Base-by-base conservation (phyloP, 768 basidiomycete genomes). In the Collybiopsis confluens region DNA sequence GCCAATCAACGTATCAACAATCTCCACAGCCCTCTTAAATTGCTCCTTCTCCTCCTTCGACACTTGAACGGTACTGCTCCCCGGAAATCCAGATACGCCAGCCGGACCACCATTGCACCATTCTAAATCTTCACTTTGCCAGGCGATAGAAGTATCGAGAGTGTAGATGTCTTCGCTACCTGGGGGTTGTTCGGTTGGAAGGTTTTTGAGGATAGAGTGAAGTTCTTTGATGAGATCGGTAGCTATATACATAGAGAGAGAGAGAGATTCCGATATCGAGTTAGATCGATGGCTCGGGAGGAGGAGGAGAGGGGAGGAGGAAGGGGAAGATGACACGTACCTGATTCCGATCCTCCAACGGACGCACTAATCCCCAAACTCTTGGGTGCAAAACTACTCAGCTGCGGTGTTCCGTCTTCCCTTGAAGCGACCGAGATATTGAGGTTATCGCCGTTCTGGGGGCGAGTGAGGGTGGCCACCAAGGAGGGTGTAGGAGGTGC, bases 161-260 rank as follows among this genome's bases (percentile, higher is more conserved):
- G 83, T 83, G 58, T 92, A 92, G 50, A 90, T 83, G 62, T 92
- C 88, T 65, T 86, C 71, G 42, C 78, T 81, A 2, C 84, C 85
- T 0, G 78, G 77, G 26, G 82, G 79, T 1, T 60, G 44, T 62
- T 82, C 81, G 1, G 70, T 77, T 2, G 86, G 87, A 35, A 90
- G 58, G 0, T 62, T 59, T 63, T 81, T 81, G 53, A 92, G 67
- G 65, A 90, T 85, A 4, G 20, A 41, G 35, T 83, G 70, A 30
- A 92, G 74, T 62, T 85, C 86, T 21, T 76, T 72, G 42, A 88
- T 66, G 47, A 84, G 78, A 1, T 64, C 59, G 9, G 61, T 59
- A 28, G 63, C 47, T n/a, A 66, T 68, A 54, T 71, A 59, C n/a
- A n/a, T n/a, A n/a, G n/a, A n/a, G n/a, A n/a, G n/a, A n/a, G n/a